Conservation (phyloP, 306 rosid genomes). For the Canavalia gladiata region DNA sequence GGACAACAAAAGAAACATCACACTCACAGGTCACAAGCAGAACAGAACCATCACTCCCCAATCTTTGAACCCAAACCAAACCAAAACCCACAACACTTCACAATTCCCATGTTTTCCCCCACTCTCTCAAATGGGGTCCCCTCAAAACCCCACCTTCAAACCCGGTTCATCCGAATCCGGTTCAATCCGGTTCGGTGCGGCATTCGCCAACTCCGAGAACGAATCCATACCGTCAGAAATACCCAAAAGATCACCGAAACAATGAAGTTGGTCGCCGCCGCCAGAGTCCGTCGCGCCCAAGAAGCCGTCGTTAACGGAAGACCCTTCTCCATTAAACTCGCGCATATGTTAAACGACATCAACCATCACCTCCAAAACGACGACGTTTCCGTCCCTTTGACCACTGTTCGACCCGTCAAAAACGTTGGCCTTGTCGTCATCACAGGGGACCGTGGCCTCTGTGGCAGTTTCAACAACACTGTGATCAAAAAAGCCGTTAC, state of each 20-base stretch:
- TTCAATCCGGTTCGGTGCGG: conserved; percentile 52
- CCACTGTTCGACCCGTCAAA: conserved; percentile 59
- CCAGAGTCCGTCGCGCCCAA: conserved; percentile 82
- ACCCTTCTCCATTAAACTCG: conserved; percentile 72
- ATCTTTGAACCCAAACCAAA: not conserved
- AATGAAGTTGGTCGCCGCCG: conserved; percentile 84
- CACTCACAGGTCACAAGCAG: not conserved
- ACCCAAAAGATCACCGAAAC: conserved; percentile 81
- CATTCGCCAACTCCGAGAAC: conserved; percentile 63
- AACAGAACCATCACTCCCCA: not conserved
- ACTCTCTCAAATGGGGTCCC: conserved; percentile 29
- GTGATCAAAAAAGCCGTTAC: conserved; percentile 61
- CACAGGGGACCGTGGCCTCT: conserved; percentile 76
- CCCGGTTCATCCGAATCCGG: conserved; percentile 29
- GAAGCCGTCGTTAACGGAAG: conserved; percentile 79
- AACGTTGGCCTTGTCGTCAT: conserved; percentile 70
- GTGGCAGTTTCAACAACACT: conserved; percentile 74
- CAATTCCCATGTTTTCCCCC: conserved; percentile 45
- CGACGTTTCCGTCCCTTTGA: conserved; percentile 61
- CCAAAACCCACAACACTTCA: not conserved
- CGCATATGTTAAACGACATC: conserved; percentile 60
- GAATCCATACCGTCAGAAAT: conserved; percentile 64
- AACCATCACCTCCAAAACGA: conserved; percentile 64
- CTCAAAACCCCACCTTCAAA: conserved; percentile 52
- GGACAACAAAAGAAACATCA: not conserved